Percentiles rank a stretch among this genome's conserved stretches.
These are phyloP conservation scores for Blastomyces percursus DNA, from an alignment of 2,329 filamentous ascomycete species.

Conservation along the genomic window DNA sequence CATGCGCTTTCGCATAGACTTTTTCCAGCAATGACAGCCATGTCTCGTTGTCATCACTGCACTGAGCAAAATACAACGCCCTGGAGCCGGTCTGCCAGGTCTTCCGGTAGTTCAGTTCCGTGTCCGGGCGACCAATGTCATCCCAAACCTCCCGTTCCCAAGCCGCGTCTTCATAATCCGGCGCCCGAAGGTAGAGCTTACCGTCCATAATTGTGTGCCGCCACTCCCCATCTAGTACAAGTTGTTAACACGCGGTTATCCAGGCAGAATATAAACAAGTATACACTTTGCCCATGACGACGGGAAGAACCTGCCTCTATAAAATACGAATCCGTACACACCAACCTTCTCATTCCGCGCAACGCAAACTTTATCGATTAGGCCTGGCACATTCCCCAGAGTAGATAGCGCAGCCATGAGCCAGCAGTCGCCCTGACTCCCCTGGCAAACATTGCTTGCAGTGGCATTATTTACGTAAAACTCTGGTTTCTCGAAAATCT, in stretches of 20 bases:
- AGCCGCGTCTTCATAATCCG: slow-evolving; percentile 69
- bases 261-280: neutral
- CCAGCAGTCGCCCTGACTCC: slow-evolving; percentile 74
- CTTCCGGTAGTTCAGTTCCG: slow-evolving; percentile 59
- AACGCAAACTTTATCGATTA: slow-evolving; percentile 66
- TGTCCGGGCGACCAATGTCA: slow-evolving; percentile 62
- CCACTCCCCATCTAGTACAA: slow-evolving; percentile 64
- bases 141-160: slow-evolving; percentile 63
- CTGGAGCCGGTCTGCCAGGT: slow-evolving; percentile 65
- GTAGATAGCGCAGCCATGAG: slow-evolving; percentile 71
- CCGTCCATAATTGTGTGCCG: slow-evolving; percentile 86
- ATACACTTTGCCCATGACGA: neutral
- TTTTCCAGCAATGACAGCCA: slow-evolving; percentile 75
- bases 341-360: slow-evolving; percentile 61
- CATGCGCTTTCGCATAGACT: slow-evolving; percentile 74
- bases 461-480: slow-evolving; percentile 71
- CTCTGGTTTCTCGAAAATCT: slow-evolving; percentile 64
- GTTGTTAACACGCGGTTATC: neutral
- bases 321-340: slow-evolving; percentile 78
- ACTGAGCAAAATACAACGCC: slow-evolving; percentile 68
- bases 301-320: slow-evolving; percentile 43
- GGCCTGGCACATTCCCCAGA: slow-evolving; percentile 57
- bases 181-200: slow-evolving; percentile 73
- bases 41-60: slow-evolving; percentile 64
- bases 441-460: slow-evolving; percentile 68